Base-by-base conservation (phyloP, 352 stramenopile genomes). In the Globisporangium okanoganense region DNA sequence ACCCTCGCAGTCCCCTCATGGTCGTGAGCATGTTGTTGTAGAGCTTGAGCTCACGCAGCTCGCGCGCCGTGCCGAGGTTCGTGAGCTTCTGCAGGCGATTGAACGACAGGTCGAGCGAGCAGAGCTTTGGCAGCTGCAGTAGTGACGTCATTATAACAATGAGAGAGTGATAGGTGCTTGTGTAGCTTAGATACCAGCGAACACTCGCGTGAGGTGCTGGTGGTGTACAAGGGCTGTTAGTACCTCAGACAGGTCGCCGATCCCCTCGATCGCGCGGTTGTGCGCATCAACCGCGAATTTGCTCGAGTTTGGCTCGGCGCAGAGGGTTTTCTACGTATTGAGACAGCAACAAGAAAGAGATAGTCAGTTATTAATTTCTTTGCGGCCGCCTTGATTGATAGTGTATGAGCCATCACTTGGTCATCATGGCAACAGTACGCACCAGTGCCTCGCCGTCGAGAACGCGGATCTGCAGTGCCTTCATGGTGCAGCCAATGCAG, bases 231-330 rank as follows among this genome's bases (percentile, higher is more conserved):
- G 29, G n/a, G 8, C 16, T 47, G 14, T n/a, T n/a, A n/a, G n/a
- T 31, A 89, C 84, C 70, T 87, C 75, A 0, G 79, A 86, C 20
- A 94, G 56, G 54, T 94, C 85, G 14, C 56, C 67, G 31, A 92
- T 69, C 62, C 87, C 72, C 22, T 79, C 50, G 18, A 92, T 76
- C 5, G 68, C 75, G 27, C 85, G 79, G 53, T 92, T 90, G 67
- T 94, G 82, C 25, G 79, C 85, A 52, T 94, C 85, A 51, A 94
- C 79, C 9, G 70, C 84, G 62, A 75, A 93, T 49, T 90, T 90
- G 70, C 79, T 93, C 44, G 82, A 93, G 60, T 92, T 93, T 29
- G 82, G 74, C 65, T 93, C 82, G 2, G 66, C 74, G 41, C 68
- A 72, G 0, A 93, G 74, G 49, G 58, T 38, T 36, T 48, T 61